Evolutionary conservation across 2,329 filamentous ascomycete genomes (phyloP), one percentile per base, ranked within the genome.

Genomic region (Sphaerulina musiva): DNA sequence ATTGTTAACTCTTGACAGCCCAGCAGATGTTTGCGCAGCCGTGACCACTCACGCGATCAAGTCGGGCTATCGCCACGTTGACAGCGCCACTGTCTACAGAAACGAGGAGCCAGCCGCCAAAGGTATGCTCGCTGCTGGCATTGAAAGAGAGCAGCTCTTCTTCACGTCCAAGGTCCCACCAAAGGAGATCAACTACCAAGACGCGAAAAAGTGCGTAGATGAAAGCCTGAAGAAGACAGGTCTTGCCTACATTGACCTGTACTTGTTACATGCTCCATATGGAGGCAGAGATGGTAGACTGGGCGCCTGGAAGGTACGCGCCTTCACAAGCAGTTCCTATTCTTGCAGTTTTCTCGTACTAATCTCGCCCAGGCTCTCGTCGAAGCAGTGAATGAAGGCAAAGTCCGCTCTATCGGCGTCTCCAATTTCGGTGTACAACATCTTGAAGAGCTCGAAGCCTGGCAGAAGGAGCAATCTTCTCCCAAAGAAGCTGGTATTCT

Each of bases 401-500:
- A 77, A 56, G 75, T 80, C 36, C 67, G 76, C 23, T 75, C 70
- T 26, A 78, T 81, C 55, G 78, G 78, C 3, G 78, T 81, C 2
- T 75, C 71, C 17, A 81, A 81, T 57, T 81, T 78, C 61, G 78
- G 78, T 6, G 76, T 80, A 6, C 76, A 78, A 55, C 78, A 81
- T 66, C 66, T 80, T 2, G 72, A 80, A 9, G 78, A 81, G 62
- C 65, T 81, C 10, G 78, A 80, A 63, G 61, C 69, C 51, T 80
- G 74, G 65, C 79, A 79, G 64, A 73, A 76, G 62, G 80, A 46
- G 40, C 44, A 64, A 47, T 23, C 48, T 12, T 51, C 48, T 29
- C 62, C 17, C 54, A 66, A 54, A 84, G 84, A 82, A 61, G 80
- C 79, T 3, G 88, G 88, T 23, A 75, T 88, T 40, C 79, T 95